Base-by-base conservation (phyloP, 306 rosid genomes). In the Gillenia trifoliata region DNA sequence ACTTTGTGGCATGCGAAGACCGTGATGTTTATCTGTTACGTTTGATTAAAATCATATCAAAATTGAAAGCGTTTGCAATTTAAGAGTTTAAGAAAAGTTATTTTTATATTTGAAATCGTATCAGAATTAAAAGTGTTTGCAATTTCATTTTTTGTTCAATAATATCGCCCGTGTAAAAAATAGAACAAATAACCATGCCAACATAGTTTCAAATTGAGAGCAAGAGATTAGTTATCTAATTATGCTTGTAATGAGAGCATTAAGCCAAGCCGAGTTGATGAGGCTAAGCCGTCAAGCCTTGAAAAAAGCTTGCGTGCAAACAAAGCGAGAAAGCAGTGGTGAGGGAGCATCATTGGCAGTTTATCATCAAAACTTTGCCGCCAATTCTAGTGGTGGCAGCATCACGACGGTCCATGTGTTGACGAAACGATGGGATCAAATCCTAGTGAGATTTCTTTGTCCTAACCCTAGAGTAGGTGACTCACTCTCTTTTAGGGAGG, bases 271-370 rank as follows among this genome's bases (percentile, higher is more conserved):
- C 17, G 65, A 47, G 34, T 29, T 0, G 13, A 20, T 40, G 60
- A 72, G 73, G 54, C 34, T 31, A 65, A 61, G 54, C 64, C 59
- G 73, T 41, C 23, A 40, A 79, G 78, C 80, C 83, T 25, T 19
- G 23, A 59, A 62, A 33, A 8, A 69, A 50, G 77, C 63, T 80
- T 61, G 86, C 90, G 86, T 85, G 85, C 63, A 59, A 82, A 82
- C 77, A 82, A 80, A 85, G 89, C 83, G 79, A 38, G 64, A 17
- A 45, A 54, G 50, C 64, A 78, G 57, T 23, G 57, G n/a, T 30
- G 57, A 11, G 36, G 33, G 47, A 40, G 50, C 77, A 80, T 81
- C 70, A 87, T 81, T 68, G 12, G 11, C 61, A 64, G 31, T 62
- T 67, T 49, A 80, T 59, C 71, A 66, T 43, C 60, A 16, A 73